Evolutionary conservation across 805 yeast genomes (phyloP).

Genomic region (Barnettozyma salicaria): DNA sequence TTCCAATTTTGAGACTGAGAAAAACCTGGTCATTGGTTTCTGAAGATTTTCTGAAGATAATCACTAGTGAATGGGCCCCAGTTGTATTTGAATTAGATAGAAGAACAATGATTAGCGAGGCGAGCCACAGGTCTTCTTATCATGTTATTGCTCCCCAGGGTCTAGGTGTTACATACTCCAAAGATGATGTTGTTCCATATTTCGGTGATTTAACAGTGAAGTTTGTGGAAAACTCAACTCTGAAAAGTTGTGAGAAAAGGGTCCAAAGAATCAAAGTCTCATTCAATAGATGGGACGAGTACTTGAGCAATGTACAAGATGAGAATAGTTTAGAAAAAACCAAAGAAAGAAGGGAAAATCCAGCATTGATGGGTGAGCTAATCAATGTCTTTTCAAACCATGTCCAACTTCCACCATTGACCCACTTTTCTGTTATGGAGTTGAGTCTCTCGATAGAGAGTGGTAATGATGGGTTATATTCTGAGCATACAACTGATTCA

Average conservation of each 20-base stretch:
- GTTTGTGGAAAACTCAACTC: slow-evolving; percentile 29
- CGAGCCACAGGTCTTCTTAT: slow-evolving; percentile 52
- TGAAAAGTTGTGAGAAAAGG: slow-evolving; percentile 56
- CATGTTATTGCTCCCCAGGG: slow-evolving; percentile 86
- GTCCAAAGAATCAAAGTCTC: slow-evolving; percentile 66
- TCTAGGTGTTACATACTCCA: slow-evolving; percentile 69
- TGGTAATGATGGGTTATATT: slow-evolving; percentile 40
- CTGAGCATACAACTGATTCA: slow-evolving; percentile 36
- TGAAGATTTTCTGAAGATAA: slow-evolving; percentile 47
- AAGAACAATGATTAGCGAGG: slow-evolving; percentile 53
- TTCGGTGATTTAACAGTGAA: slow-evolving; percentile 77
- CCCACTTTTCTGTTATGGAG: slow-evolving; percentile 52
- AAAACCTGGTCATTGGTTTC: slow-evolving; percentile 73
- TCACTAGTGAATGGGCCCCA: slow-evolving; percentile 85
- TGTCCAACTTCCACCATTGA: slow-evolving; percentile 35
- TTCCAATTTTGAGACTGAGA: slow-evolving; percentile 69
- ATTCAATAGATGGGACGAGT: slow-evolving; percentile 78
- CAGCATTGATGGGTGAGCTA: slow-evolving; percentile 35
- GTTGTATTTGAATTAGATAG: slow-evolving; percentile 85
- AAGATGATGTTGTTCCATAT: slow-evolving; percentile 76
- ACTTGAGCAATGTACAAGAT: slow-evolving; percentile 44
- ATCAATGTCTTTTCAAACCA: slow-evolving; percentile 42
- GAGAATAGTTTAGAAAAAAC: slow-evolving; percentile 27
- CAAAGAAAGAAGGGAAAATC: slow-evolving; percentile 17
- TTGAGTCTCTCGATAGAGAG: slow-evolving; percentile 63